phyloP scores from a whole-genome alignment of 352 stramenopile genomes.

The Phytopythium ostracodes region DNA sequence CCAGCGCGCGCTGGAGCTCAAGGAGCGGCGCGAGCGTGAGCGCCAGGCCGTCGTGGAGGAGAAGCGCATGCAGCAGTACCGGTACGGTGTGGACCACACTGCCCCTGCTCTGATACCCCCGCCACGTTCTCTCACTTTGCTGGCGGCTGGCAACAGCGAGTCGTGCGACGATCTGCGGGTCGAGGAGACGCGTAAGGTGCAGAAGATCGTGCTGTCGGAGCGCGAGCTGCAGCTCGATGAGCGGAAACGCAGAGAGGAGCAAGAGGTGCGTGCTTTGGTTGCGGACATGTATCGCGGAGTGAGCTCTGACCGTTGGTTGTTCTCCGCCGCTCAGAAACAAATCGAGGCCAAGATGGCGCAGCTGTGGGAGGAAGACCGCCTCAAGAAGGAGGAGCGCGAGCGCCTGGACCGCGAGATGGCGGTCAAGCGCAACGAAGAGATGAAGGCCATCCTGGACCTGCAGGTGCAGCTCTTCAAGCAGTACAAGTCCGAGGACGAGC shows the following conservation, averaged over 20 bases:
- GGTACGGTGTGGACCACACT: conserved; percentile 19
- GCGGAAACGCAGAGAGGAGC: conserved; percentile 29
- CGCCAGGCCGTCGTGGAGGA: conserved; percentile 60
- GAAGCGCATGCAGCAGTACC: conserved; percentile 73
- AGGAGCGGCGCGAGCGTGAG: conserved; percentile 57
- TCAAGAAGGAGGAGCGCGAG: conserved; percentile 74
- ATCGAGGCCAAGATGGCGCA: conserved; percentile 57
- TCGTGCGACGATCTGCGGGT: conserved; percentile 62
- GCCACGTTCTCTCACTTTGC: not conserved
- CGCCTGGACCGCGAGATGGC: conserved; percentile 42
- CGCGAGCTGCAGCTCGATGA: conserved; percentile 62
- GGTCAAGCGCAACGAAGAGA: conserved; percentile 56
- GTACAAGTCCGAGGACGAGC: conserved; percentile 25
- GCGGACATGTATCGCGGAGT: not conserved
- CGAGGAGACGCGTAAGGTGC: conserved; percentile 61
- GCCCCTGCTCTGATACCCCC: too few relatives aligned
- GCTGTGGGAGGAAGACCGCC: conserved; percentile 66
- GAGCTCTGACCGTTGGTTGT: conserved; percentile 9
- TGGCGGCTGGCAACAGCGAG: conserved; percentile 26
- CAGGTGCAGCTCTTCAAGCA: conserved; percentile 66
- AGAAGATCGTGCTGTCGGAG: conserved; percentile 52
- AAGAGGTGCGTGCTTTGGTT: conserved; percentile 27
- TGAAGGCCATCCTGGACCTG: conserved; percentile 73
- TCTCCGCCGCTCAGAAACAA: conserved; percentile 18
- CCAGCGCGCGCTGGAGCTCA: conserved; percentile 63